A percentile compares a stretch with the other conserved stretches of the same genome.
Evolutionary conservation across 306 rosid genomes (phyloP).

Genomic region (Cicer yamashitae): DNA sequence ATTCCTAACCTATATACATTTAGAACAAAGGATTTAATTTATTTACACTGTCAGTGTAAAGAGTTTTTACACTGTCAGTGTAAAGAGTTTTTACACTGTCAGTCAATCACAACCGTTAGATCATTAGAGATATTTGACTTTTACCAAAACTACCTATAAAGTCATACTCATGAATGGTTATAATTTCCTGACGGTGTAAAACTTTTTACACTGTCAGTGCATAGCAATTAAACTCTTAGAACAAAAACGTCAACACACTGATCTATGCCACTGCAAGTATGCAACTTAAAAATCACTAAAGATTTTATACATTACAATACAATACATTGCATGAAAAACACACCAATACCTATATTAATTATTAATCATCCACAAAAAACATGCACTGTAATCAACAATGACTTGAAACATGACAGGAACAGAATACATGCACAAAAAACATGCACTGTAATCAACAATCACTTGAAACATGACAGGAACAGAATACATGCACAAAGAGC

Average conservation of each 20-base stretch:
- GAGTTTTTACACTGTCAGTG: no score
- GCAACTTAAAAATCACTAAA: background rate
- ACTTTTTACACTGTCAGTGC: no score
- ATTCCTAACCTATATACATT: background rate
- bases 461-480: constrained; percentile 8
- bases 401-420: constrained; percentile 12
- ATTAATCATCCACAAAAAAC: background rate
- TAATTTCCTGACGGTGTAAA: no score
- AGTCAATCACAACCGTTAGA: no score
- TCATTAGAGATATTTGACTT: no score
- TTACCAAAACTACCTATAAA: no score
- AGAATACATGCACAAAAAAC: background rate
- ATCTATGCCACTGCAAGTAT: constrained; percentile 4
- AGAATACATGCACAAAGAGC: background rate
- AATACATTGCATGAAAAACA: background rate
- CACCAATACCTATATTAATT: background rate
- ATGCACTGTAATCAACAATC: constrained; percentile 16
- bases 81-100: no score
- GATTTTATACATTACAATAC: background rate
- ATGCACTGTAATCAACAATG: constrained; percentile 12
- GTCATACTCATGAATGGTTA: no score
- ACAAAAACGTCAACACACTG: constrained; percentile 7
- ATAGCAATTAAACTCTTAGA: background rate
- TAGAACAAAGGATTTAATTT: no score
- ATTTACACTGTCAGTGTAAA: no score